phyloP scores from a whole-genome alignment of 2,329 filamentous ascomycete species.

The Colletotrichum sublineola region DNA sequence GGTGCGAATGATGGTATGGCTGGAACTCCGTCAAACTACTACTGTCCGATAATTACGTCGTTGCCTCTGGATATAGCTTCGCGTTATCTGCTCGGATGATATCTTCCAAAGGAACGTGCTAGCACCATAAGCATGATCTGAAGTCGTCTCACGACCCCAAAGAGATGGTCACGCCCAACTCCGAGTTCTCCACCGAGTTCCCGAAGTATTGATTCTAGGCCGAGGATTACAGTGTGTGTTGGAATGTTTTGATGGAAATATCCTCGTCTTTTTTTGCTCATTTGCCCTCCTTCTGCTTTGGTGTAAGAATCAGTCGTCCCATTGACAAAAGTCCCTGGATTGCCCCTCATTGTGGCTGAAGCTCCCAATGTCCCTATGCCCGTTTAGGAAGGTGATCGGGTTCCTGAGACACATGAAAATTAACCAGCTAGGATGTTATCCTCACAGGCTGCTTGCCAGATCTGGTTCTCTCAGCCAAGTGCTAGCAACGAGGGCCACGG shows the following conservation, averaged over 20 bases:
- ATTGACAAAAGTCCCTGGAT: conserved; percentile 28
- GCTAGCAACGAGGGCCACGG: neutral
- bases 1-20: neutral
- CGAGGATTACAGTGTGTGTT: neutral
- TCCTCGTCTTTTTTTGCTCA: conserved; percentile 7
- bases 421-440: neutral
- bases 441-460: neutral
- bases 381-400: conserved; percentile 16
- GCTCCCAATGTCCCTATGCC: conserved; percentile 22
- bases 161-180: neutral
- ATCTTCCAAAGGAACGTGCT: neutral
- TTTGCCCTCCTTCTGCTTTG: conserved; percentile 32
- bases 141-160: neutral
- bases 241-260: conserved; percentile 5
- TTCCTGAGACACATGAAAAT: neutral
- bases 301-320: conserved; percentile 19
- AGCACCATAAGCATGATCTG: neutral
- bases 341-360: conserved; percentile 39
- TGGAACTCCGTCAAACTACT: neutral
- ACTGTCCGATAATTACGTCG: neutral
- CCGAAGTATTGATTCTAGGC: neutral
- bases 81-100: neutral
- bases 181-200: neutral
- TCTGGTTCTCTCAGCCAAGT: neutral
- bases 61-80: neutral